Evolutionary conservation across 257 asterid genomes (phyloP).

Genomic region (Coffea eugenioides): DNA sequence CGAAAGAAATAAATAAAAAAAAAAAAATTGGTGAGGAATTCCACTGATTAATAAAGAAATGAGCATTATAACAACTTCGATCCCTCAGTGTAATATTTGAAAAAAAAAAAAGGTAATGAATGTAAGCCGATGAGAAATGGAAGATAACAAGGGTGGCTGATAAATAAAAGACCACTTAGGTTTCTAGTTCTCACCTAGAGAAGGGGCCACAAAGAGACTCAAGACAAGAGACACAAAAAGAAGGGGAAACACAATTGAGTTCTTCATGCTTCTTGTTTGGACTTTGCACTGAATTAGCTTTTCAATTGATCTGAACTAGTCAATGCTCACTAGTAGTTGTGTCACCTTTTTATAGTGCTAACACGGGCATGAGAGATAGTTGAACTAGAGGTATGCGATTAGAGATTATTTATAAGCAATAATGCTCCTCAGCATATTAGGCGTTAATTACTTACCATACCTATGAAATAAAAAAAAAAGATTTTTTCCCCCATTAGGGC

Average conservation of each 20-base stretch:
- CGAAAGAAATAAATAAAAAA: too few relatives aligned
- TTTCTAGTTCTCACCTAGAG: background rate
- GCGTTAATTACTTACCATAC: too few relatives aligned
- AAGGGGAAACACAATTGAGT: constrained; percentile 6
- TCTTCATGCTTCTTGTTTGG: constrained; percentile 2
- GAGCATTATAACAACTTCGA: too few relatives aligned
- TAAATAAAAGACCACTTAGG: background rate
- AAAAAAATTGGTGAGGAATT: too few relatives aligned
- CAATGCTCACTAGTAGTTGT: background rate
- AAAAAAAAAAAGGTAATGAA: background rate
- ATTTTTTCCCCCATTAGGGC: too few relatives aligned
- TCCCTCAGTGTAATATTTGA: too few relatives aligned
- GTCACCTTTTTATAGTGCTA: background rate
- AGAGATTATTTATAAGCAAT: too few relatives aligned
- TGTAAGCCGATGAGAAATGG: too few relatives aligned
- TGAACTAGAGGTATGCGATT: too few relatives aligned
- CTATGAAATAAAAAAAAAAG: too few relatives aligned
- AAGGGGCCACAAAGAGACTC: background rate
- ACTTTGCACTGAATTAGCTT: background rate
- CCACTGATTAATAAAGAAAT: too few relatives aligned
- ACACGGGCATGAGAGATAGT: background rate
- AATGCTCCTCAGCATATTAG: too few relatives aligned
- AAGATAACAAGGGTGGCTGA: background rate
- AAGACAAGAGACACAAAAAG: background rate
- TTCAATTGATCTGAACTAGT: background rate